Evolutionary conservation across 805 yeast genomes (phyloP).

Genomic region (Vanderwaltozyma tropicalis): DNA sequence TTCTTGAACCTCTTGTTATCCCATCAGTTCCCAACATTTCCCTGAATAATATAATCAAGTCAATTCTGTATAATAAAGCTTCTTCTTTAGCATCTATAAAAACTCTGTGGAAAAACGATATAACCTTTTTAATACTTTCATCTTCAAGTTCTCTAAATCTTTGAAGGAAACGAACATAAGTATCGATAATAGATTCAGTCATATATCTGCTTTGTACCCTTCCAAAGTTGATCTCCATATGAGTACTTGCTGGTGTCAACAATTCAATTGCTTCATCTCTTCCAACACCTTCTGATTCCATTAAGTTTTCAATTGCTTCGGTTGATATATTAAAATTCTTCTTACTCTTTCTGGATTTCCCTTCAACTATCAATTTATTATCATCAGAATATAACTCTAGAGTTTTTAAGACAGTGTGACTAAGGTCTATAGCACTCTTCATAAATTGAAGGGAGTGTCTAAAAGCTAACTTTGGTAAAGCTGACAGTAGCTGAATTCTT

Average conservation of each 20-base stretch:
- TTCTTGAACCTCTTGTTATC: conserved; percentile 34
- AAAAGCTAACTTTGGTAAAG: conserved; percentile 52
- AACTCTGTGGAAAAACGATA: conserved; percentile 62
- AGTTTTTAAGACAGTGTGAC: conserved; percentile 53
- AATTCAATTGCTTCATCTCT: conserved; percentile 27
- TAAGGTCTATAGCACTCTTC: conserved; percentile 49
- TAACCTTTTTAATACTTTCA: conserved; percentile 47
- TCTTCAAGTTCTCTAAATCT: conserved; percentile 53
- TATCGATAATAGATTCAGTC: conserved; percentile 48
- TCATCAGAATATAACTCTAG: conserved; percentile 50
- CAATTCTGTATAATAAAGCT: conserved; percentile 53
- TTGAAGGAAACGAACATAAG: conserved; percentile 52
- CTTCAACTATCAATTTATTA: conserved; percentile 39
- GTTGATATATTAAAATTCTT: conserved; percentile 14
- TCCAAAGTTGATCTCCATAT: conserved; percentile 14
- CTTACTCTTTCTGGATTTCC: conserved; percentile 32
- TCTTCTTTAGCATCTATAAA: conserved; percentile 55
- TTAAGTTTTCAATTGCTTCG: conserved; percentile 30
- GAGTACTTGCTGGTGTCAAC: conserved; percentile 7
- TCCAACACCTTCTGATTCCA: conserved; percentile 25
- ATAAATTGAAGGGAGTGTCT: conserved; percentile 55
- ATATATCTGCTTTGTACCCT: conserved; percentile 17
- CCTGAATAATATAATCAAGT: conserved; percentile 53
- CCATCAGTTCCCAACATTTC: conserved; percentile 44
- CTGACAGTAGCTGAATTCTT: conserved; percentile 41